Conservation (phyloP, 345 rosid genomes). For the Jatropha curcas region DNA sequence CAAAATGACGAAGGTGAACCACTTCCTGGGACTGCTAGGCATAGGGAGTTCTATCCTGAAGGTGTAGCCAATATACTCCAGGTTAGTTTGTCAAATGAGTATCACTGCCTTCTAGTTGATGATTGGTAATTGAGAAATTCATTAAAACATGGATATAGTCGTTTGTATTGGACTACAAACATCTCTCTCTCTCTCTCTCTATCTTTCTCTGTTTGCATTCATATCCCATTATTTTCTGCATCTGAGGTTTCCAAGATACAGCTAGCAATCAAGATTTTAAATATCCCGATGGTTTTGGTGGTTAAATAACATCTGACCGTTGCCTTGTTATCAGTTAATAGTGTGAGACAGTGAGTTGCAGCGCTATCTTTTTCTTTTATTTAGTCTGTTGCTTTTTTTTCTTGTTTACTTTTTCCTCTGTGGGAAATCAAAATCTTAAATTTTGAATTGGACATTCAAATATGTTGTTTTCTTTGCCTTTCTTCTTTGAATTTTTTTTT, state of each 20-base stretch:
- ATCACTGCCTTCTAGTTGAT: neutral
- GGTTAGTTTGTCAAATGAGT: conserved; percentile 45
- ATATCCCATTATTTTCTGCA: neutral
- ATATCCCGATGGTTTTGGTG: neutral
- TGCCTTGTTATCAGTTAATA: neutral
- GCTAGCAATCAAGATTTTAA: neutral
- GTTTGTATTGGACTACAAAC: neutral
- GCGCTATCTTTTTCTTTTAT: neutral
- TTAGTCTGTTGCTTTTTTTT: too few relatives aligned
- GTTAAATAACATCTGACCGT: neutral
- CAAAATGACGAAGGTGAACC: conserved; percentile 90
- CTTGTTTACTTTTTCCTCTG: neutral
- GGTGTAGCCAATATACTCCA: conserved; percentile 88
- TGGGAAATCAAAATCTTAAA: neutral
- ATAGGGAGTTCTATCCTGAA: conserved; percentile 98
- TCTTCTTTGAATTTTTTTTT: too few relatives aligned
- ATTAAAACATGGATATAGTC: neutral
- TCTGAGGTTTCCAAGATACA: neutral
- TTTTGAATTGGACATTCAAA: too few relatives aligned
- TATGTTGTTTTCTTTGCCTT: too few relatives aligned
- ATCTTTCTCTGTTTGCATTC: too few relatives aligned
- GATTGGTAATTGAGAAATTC: neutral
- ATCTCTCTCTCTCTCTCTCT: neutral
- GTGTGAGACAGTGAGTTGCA: neutral
- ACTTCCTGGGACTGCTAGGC: conserved; percentile 98